Conservation (phyloP, 257 asterid genomes). For the Leptodermis oblonga region DNA sequence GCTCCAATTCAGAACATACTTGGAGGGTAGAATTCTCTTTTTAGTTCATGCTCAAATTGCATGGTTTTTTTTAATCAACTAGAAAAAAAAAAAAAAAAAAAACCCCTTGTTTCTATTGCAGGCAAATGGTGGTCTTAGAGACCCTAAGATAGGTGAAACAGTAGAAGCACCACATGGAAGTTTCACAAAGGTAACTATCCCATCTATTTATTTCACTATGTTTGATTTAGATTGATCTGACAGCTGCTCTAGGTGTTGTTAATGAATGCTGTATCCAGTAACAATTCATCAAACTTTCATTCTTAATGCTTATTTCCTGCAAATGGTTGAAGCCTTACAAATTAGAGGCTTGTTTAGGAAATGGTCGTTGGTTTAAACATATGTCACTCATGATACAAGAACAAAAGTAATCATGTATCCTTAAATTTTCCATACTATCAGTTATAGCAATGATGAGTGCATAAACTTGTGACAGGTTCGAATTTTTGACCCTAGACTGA, state of each 20-base stretch:
- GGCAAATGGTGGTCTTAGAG: constrained; percentile 65
- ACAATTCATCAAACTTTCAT: not conserved
- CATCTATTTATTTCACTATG: not conserved
- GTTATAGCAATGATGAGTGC: not conserved
- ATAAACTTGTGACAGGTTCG: constrained; percentile 46
- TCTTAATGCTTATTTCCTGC: not conserved
- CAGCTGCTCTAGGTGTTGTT: not conserved
- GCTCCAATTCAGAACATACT: constrained; percentile 34
- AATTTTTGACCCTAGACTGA: constrained; percentile 41
- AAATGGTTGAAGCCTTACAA: not conserved
- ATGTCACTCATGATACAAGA: not conserved
- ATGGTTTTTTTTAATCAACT: not conserved
- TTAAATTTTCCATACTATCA: not conserved
- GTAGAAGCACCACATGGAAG: constrained; percentile 48
- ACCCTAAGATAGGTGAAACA: constrained; percentile 41
- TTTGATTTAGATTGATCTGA: not conserved
- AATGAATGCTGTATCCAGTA: not conserved
- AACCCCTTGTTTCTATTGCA: constrained; percentile 12
- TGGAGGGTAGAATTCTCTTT: constrained; percentile 54
- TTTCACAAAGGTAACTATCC: constrained; percentile 50
- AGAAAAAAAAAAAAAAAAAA: not conserved
- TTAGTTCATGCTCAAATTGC: not conserved
- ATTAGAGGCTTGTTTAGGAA: not conserved
- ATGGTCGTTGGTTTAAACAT: not conserved
- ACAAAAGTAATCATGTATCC: not conserved